These are phyloP conservation scores for Pseudopyricularia cyperi DNA, from an alignment of 2,329 filamentous ascomycete species.

Conservation along the genomic window DNA sequence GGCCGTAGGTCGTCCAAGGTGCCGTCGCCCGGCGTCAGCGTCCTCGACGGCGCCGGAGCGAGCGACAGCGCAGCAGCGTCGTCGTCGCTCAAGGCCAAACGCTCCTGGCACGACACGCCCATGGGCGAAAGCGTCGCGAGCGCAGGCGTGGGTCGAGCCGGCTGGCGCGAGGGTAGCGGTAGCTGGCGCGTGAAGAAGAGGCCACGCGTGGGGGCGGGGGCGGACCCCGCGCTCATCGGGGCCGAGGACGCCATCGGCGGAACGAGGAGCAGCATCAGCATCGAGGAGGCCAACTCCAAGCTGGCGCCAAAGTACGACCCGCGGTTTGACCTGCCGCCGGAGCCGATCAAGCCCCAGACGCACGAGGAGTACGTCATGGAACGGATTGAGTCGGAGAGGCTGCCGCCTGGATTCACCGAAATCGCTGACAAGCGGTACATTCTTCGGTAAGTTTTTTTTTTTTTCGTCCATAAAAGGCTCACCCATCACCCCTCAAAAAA, in stretches of 20 bases:
- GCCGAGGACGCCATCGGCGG: background rate
- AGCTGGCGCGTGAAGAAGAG: no score
- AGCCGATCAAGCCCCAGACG: constrained; percentile 27
- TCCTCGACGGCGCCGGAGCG: constrained; percentile 1
- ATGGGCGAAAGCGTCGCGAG: no score
- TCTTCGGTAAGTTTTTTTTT: constrained; percentile 35
- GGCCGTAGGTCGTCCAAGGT: background rate
- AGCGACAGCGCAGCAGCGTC: background rate
- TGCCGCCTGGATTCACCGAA: constrained; percentile 37
- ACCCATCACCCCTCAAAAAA: no score
- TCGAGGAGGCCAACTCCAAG: background rate
- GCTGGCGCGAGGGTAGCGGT: no score
- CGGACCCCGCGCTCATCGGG: background rate
- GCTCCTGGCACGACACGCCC: no score
- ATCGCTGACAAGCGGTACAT: constrained; percentile 40
- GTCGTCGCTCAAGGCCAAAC: background rate
- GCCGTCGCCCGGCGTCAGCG: background rate
- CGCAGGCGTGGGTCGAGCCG: no score
- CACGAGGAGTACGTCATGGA: constrained; percentile 40
- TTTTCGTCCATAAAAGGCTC: no score
- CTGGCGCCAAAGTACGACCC: background rate
- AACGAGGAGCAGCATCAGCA: background rate
- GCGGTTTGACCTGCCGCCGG: constrained; percentile 10
- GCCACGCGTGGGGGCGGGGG: no score
- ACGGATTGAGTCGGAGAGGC: constrained; percentile 26